Percentiles rank a stretch among this genome's conserved stretches.
phyloP scores from a whole-genome alignment of 208 protist species.

The Perkinsela sp. region DNA sequence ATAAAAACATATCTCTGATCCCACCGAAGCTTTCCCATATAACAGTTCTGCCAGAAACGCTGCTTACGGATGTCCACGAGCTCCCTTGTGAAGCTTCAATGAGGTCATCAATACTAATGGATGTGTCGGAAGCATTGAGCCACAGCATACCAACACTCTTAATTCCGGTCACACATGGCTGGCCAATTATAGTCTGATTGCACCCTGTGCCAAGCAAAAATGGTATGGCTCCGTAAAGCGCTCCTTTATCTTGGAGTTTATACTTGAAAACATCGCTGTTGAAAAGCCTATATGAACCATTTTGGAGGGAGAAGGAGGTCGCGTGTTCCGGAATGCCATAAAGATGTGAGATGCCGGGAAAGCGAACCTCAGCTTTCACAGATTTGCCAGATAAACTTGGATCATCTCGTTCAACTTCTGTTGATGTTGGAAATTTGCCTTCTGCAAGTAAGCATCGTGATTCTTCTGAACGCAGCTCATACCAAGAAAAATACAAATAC shows the following conservation, averaged over 20 bases:
- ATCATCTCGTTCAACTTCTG: neutral
- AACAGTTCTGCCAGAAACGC: neutral
- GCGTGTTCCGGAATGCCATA: slow-evolving; percentile 87
- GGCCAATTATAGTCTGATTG: too few relatives aligned
- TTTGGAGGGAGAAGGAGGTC: slow-evolving; percentile 40
- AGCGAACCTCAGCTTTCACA: slow-evolving; percentile 9
- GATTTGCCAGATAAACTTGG: neutral
- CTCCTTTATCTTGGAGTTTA: slow-evolving; percentile 63
- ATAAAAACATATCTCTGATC: slow-evolving; percentile 79
- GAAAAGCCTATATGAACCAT: slow-evolving; percentile 68
- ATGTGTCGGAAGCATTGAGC: slow-evolving; percentile 71
- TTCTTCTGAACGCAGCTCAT: too few relatives aligned
- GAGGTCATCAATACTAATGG: slow-evolving; percentile 12
- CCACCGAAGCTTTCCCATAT: slow-evolving; percentile 73
- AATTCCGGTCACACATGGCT: slow-evolving; percentile 3
- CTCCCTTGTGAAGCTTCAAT: too few relatives aligned
- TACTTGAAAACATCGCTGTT: slow-evolving; percentile 94
- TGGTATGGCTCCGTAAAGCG: slow-evolving; percentile 85
- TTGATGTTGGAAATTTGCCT: neutral
- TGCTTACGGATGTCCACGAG: slow-evolving; percentile 5
- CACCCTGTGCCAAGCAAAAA: slow-evolving; percentile 76
- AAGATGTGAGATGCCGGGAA: slow-evolving; percentile 16
- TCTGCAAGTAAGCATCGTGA: too few relatives aligned
- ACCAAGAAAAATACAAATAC: too few relatives aligned
- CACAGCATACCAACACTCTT: slow-evolving; percentile 60